A percentile compares a stretch with the other conserved stretches of the same genome.
Conservation (phyloP, 192 early-diverging fungal genomes). For the Entomortierella beljakovae region DNA sequence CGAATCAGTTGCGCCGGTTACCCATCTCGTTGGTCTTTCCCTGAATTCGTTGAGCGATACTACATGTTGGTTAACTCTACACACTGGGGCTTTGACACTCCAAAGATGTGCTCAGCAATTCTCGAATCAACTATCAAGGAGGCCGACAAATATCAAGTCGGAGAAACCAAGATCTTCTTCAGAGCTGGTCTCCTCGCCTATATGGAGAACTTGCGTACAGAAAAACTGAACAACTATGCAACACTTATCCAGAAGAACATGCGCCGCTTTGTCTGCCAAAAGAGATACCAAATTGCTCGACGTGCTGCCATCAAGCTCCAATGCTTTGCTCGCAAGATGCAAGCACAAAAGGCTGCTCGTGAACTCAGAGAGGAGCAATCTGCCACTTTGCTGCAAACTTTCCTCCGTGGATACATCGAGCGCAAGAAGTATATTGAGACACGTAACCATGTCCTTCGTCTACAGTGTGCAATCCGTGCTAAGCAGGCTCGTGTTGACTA, state of each 20-base stretch:
- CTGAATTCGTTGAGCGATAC: constrained; percentile 92
- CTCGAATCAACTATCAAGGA: constrained; percentile 76
- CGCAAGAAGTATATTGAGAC: constrained; percentile 57
- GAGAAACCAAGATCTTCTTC: constrained; percentile 98
- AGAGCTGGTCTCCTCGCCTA: constrained; percentile 93
- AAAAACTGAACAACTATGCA: constrained; percentile 84
- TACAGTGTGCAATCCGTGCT: constrained; percentile 79
- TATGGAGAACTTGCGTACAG: constrained; percentile 90
- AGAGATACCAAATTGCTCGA: constrained; percentile 67
- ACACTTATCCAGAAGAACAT: constrained; percentile 92
- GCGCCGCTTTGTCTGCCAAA: constrained; percentile 73
- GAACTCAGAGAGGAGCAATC: constrained; percentile 72
- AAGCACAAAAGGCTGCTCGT: constrained; percentile 66
- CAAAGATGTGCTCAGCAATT: constrained; percentile 70
- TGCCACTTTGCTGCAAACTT: constrained; percentile 81
- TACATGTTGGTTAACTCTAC: constrained; percentile 68
- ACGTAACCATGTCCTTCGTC: constrained; percentile 63
- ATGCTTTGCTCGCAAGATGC: constrained; percentile 67
- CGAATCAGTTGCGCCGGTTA: constrained; percentile 98
- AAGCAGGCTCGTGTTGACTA: constrained; percentile 73
- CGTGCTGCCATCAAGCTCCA: constrained; percentile 77
- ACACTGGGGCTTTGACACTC: constrained; percentile 67
- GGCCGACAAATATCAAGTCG: constrained; percentile 92
- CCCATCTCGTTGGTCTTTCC: constrained; percentile 88
- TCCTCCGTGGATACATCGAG: constrained; percentile 73